phyloP scores from a whole-genome alignment of 768 basidiomycete species.

The Suillus occidentalis region DNA sequence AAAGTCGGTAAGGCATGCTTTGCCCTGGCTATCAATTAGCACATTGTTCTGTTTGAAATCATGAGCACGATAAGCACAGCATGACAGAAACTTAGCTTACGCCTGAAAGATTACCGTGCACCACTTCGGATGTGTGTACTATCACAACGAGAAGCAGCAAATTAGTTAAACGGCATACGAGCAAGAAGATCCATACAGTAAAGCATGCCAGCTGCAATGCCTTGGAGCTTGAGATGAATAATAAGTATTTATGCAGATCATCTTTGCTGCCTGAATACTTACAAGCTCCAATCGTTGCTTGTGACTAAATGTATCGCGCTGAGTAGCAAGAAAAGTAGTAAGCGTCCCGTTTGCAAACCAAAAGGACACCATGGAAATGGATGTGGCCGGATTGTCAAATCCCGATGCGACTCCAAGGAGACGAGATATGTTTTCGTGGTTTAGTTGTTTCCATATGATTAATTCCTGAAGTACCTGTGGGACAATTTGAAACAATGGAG shows the following conservation, averaged over 20 bases:
- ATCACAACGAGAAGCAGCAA: not conserved
- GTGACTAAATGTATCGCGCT: not conserved
- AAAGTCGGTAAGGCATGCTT: conserved; percentile 35
- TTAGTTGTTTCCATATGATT: conserved; percentile 25
- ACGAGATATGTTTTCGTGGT: conserved; percentile 26
- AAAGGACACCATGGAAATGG: conserved; percentile 28
- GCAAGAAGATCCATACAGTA: conserved; percentile 5
- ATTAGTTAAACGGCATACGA: not conserved
- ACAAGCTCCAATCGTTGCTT: not conserved
- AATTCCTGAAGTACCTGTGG: conserved; percentile 23
- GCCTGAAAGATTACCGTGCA: conserved; percentile 32
- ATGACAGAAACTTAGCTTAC: conserved; percentile 11
- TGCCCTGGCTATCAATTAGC: conserved; percentile 30
- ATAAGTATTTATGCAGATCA: not conserved
- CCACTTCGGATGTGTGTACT: not conserved
- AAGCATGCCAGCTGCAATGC: conserved; percentile 4
- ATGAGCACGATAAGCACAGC: not conserved
- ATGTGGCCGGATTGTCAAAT: conserved; percentile 20
- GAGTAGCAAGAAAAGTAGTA: conserved; percentile 15
- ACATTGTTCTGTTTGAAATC: conserved; percentile 28
- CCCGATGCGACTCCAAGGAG: conserved; percentile 26
- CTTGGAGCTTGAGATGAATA: not conserved
- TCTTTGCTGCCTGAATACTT: not conserved
- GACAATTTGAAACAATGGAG: not conserved
- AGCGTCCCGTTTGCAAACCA: conserved; percentile 31